Conservation (phyloP, 306 rosid genomes). For the Gastrolobium bilobum region DNA sequence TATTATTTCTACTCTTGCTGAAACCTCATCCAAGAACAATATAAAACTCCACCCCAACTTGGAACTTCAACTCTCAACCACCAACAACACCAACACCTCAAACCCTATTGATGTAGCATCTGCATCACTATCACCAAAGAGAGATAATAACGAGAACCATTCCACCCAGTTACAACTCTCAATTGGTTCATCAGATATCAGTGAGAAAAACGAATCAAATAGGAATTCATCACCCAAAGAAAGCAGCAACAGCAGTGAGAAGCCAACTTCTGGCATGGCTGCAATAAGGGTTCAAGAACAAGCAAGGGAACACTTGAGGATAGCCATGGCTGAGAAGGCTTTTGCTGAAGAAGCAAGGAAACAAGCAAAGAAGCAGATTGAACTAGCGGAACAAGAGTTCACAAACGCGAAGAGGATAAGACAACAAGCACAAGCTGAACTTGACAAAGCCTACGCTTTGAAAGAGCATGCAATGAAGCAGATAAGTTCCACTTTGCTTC, state of each 20-base stretch:
- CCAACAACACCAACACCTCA: constrained; percentile 15
- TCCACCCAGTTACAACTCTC: constrained; percentile 88
- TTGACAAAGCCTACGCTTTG: constrained; percentile 78
- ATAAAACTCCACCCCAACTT: constrained; percentile 65
- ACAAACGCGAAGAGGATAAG: constrained; percentile 84
- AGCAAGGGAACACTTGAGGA: constrained; percentile 67
- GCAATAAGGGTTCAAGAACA: constrained; percentile 63
- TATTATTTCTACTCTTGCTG: not conserved
- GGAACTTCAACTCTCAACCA: constrained; percentile 93
- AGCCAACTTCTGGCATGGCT: constrained; percentile 23
- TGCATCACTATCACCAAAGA: constrained; percentile 59
- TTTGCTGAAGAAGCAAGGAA: constrained; percentile 90
- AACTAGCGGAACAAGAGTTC: constrained; percentile 84
- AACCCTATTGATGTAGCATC: constrained; percentile 46
- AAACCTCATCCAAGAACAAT: constrained; percentile 46
- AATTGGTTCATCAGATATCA: constrained; percentile 80
- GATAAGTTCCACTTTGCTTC: constrained; percentile 84
- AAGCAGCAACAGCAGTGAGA: constrained; percentile 54
- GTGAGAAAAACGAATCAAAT: constrained; percentile 57
- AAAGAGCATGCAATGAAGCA: constrained; percentile 80
- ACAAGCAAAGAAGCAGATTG: constrained; percentile 81
- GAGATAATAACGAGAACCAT: constrained; percentile 47
- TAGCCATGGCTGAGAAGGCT: constrained; percentile 83
- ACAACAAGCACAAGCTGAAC: constrained; percentile 83
- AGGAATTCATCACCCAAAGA: constrained; percentile 63